Conservation (phyloP, 2,329 filamentous ascomycete genomes). For the Hymenoscyphus repandus region DNA sequence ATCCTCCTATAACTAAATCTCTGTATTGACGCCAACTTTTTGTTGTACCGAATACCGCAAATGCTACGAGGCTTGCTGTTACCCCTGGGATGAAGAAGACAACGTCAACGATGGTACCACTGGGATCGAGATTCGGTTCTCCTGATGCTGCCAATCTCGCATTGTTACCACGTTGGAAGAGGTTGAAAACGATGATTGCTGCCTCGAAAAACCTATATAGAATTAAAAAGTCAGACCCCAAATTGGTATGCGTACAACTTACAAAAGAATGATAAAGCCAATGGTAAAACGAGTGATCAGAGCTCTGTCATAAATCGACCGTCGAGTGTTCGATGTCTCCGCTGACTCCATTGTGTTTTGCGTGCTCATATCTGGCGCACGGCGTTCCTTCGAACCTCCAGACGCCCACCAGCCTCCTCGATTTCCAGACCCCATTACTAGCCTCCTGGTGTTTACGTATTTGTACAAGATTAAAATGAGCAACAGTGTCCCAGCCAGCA, state of each 20-base stretch:
- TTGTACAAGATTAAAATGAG: conserved; percentile 37
- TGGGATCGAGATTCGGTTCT: conserved; percentile 32
- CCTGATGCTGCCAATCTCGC: conserved; percentile 25
- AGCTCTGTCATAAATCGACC: conserved; percentile 41
- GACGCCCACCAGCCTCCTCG: conserved; percentile 25
- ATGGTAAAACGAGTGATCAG: conserved; percentile 41
- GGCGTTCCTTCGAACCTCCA: conserved; percentile 13
- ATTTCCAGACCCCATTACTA: conserved; percentile 29
- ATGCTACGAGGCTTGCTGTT: conserved; percentile 33
- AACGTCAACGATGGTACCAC: conserved; percentile 30
- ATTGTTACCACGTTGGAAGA: conserved; percentile 31
- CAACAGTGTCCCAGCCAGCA: conserved; percentile 34
- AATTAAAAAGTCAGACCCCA: conserved; percentile 3
- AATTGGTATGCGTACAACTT: conserved; percentile 2
- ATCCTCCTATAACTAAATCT: conserved; percentile 15
- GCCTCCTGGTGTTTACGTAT: conserved; percentile 36
- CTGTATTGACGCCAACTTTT: conserved; percentile 31
- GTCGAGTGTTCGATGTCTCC: conserved; percentile 9
- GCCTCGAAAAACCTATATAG: conserved; percentile 34
- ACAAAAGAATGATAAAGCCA: conserved; percentile 37
- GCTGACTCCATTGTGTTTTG: conserved; percentile 8
- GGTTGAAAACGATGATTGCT: conserved; percentile 35
- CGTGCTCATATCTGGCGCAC: conserved; percentile 14
- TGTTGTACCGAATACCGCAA: conserved; percentile 39
- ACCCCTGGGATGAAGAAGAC: conserved; percentile 37